phyloP scores from a whole-genome alignment of 306 rosid species.

The Myrica gale region DNA sequence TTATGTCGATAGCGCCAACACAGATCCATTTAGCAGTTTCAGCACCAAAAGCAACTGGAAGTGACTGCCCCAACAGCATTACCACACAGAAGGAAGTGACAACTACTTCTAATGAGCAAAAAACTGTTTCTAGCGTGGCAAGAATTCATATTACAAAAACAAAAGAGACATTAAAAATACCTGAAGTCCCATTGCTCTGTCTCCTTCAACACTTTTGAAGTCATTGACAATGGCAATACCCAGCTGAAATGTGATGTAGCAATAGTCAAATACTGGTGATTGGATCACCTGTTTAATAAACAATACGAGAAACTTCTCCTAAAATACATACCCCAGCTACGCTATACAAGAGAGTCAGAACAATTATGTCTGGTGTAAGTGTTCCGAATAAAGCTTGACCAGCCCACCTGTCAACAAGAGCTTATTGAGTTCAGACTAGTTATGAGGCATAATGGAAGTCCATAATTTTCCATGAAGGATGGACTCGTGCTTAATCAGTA shows the following conservation, averaged over 20 bases:
- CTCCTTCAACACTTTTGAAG: constrained; percentile 97
- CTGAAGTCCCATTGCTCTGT: constrained; percentile 98
- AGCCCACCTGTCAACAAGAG: constrained; percentile 80
- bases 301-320: constrained; percentile 21
- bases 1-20: constrained; percentile 93
- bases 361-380: constrained; percentile 78
- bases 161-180: constrained; percentile 34
- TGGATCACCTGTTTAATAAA: constrained; percentile 12
- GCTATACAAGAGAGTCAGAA: constrained; percentile 90
- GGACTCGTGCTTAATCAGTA: constrained; percentile 1
- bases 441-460: neutral
- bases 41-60: constrained; percentile 94
- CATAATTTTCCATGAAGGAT: neutral
- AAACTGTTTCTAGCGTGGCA: constrained; percentile 15
- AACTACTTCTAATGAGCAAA: constrained; percentile 19
- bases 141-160: constrained; percentile 9
- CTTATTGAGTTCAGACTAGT: constrained; percentile 15
- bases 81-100: constrained; percentile 28
- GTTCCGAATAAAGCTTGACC: constrained; percentile 99
- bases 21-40: constrained; percentile 99
- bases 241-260: constrained; percentile 49
- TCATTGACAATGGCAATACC: constrained; percentile 98
- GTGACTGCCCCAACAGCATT: constrained; percentile 64
- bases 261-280: constrained; percentile 16
- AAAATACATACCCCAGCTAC: constrained; percentile 84